phyloP scores from a whole-genome alignment of 2,329 filamentous ascomycete genomes.

The Colletotrichum cordylinicola region DNA sequence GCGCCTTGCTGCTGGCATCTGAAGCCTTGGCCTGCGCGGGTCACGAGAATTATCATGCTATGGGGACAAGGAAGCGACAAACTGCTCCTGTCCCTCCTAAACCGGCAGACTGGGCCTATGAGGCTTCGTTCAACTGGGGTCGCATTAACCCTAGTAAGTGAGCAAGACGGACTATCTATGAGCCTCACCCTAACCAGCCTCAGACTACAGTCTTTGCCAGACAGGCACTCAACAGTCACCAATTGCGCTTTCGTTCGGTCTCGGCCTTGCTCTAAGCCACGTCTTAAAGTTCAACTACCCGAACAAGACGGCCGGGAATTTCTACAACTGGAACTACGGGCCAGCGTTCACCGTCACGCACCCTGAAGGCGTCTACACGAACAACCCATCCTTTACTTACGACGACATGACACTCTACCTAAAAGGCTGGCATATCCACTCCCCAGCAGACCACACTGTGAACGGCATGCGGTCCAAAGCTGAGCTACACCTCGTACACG shows the following conservation, averaged over 20 bases:
- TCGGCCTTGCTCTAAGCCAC: conserved; percentile 45
- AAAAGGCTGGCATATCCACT: conserved; percentile 56
- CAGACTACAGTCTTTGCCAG: conserved; percentile 43
- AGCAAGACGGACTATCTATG: not conserved
- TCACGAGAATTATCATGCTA: conserved; percentile 3
- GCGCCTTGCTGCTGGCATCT: not conserved
- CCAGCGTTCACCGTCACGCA: conserved; percentile 43
- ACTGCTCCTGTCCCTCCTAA: not conserved
- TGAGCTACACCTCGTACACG: conserved; percentile 56
- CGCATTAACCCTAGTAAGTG: conserved; percentile 13
- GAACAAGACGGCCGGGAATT: conserved; percentile 37
- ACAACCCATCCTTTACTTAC: conserved; percentile 46
- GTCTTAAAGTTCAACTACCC: conserved; percentile 47
- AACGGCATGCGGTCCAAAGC: conserved; percentile 46
- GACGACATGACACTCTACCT: conserved; percentile 53
- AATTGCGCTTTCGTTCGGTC: conserved; percentile 45
- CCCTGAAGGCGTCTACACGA: conserved; percentile 38
- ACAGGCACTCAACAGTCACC: conserved; percentile 56
- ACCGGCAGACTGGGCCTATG: conserved; percentile 17
- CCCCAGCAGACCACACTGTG: conserved; percentile 54
- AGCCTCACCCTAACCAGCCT: not conserved
- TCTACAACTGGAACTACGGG: conserved; percentile 58
- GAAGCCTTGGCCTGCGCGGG: not conserved
- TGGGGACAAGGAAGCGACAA: not conserved
- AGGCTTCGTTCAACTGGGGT: conserved; percentile 21